Percentiles rank a stretch among this genome's conserved stretches.
Conservation (phyloP, 345 rosid species). For the Clausena lansium region DNA sequence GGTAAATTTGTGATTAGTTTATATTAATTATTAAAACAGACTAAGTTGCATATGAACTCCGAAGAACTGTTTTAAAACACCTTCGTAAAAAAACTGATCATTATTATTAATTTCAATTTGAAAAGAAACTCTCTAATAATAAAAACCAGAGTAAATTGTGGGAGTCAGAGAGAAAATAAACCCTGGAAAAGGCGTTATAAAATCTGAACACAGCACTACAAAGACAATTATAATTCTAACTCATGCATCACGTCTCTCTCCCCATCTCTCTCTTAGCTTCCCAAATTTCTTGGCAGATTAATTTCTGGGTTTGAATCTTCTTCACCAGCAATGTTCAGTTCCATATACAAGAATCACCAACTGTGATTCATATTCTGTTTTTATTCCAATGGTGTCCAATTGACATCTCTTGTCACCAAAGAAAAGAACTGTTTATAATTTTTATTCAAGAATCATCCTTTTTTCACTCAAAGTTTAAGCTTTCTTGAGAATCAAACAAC, state of each 20-base stretch:
- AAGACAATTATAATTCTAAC: not conserved
- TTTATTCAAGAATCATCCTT: not conserved
- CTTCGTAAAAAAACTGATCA: not conserved
- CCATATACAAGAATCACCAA: not conserved
- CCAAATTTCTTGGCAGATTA: not conserved
- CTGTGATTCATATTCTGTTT: not conserved
- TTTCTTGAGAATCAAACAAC: slow-evolving; percentile 12
- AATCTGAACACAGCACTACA: not conserved
- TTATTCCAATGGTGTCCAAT: not conserved
- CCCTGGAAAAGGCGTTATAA: not conserved
- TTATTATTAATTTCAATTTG: not conserved
- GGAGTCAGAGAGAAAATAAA: not conserved
- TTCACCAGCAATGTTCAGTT: not conserved
- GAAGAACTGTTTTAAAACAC: not conserved
- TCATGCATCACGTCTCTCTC: not conserved
- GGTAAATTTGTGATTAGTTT: not conserved
- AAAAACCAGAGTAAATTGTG: not conserved
- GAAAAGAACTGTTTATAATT: not conserved
- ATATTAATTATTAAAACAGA: too few relatives aligned
- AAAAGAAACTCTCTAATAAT: not conserved
- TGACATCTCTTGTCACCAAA: slow-evolving; percentile 5
- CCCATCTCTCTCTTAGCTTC: not conserved
- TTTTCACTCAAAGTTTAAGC: not conserved
- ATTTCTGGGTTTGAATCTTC: not conserved
- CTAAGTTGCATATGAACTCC: not conserved